These are phyloP conservation scores for Syzygium jambos DNA, from an alignment of 345 rosid species.

Conservation along the genomic window DNA sequence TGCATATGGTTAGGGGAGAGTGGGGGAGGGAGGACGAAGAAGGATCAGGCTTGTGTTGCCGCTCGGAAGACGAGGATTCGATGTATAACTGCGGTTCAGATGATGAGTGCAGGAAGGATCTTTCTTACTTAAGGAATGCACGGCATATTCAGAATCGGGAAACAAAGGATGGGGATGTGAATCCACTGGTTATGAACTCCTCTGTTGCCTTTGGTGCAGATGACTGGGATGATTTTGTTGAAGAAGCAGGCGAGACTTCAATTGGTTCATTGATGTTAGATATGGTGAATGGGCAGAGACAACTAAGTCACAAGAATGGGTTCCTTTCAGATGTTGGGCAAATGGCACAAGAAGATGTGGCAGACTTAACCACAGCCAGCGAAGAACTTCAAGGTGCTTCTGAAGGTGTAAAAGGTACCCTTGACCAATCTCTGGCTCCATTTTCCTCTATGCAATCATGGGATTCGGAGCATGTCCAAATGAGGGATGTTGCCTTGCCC, in stretches of 20 bases:
- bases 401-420: slow-evolving; percentile 12
- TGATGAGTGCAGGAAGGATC: slow-evolving; percentile 26
- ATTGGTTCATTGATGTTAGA: slow-evolving; percentile 24
- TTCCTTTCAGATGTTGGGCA: slow-evolving; percentile 17
- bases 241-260: slow-evolving; percentile 32
- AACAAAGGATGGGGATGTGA: slow-evolving; percentile 21
- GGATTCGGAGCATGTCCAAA: slow-evolving; percentile 15
- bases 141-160: slow-evolving; percentile 2
- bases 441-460: slow-evolving; percentile 11
- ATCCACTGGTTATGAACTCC: slow-evolving; percentile 60
- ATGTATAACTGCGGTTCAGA: slow-evolving; percentile 42
- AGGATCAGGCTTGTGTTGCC: slow-evolving; percentile 25
- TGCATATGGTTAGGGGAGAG: slow-evolving; percentile 6
- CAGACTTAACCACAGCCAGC: slow-evolving; percentile 7
- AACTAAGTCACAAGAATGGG: slow-evolving; percentile 1
- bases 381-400: slow-evolving; percentile 14
- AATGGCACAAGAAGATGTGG: slow-evolving; percentile 13
- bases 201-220: slow-evolving; percentile 80
- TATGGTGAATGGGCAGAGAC: slow-evolving; percentile 16
- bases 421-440: slow-evolving; percentile 6
- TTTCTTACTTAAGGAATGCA: slow-evolving; percentile 15
- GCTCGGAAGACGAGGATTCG: slow-evolving; percentile 59
- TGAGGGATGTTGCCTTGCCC: slow-evolving; percentile 16
- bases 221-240: slow-evolving; percentile 92
- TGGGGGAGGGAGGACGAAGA: slow-evolving; percentile 25